A percentile compares a stretch with the other conserved stretches of the same genome.
Evolutionary conservation across 225 moss, liverwort and hornwort genomes (phyloP).

Genomic region (Polytrichum commune): DNA sequence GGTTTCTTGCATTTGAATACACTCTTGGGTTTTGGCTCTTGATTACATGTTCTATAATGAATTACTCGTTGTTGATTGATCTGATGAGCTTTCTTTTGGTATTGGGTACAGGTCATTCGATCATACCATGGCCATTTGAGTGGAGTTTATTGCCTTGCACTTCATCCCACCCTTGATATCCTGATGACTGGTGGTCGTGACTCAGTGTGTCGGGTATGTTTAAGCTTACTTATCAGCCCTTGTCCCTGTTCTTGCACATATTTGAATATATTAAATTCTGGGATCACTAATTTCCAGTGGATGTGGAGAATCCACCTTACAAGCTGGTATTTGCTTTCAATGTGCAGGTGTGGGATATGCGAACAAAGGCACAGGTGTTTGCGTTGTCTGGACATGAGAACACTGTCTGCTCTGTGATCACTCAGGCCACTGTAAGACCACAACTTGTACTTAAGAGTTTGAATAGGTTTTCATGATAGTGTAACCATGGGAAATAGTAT

Average conservation of each 20-base stretch:
- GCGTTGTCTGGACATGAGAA: conserved; percentile 97
- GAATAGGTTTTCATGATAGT: too few species aligned
- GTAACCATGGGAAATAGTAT: too few species aligned
- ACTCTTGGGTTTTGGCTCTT: neutral
- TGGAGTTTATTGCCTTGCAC: conserved; percentile 94
- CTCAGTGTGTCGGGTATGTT: conserved; percentile 88
- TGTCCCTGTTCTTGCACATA: neutral
- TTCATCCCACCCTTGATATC: conserved; percentile 95
- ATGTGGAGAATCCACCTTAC: neutral
- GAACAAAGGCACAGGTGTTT: conserved; percentile 95
- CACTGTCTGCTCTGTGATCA: conserved; percentile 97
- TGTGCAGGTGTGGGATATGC: conserved; percentile 97
- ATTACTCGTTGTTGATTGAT: neutral
- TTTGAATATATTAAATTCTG: neutral
- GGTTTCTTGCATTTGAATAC: neutral
- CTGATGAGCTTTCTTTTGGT: conserved; percentile 6
- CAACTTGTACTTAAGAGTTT: neutral
- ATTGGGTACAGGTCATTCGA: conserved; percentile 73
- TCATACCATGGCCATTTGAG: conserved; percentile 98
- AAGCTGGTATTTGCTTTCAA: neutral
- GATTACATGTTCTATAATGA: too few species aligned
- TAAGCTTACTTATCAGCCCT: neutral
- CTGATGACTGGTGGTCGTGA: conserved; percentile 98
- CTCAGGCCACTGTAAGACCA: conserved; percentile 86
- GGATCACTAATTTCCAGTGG: neutral